phyloP scores from a whole-genome alignment of 1,139 yeast species.

The Lodderomyces metapsilosis region DNA sequence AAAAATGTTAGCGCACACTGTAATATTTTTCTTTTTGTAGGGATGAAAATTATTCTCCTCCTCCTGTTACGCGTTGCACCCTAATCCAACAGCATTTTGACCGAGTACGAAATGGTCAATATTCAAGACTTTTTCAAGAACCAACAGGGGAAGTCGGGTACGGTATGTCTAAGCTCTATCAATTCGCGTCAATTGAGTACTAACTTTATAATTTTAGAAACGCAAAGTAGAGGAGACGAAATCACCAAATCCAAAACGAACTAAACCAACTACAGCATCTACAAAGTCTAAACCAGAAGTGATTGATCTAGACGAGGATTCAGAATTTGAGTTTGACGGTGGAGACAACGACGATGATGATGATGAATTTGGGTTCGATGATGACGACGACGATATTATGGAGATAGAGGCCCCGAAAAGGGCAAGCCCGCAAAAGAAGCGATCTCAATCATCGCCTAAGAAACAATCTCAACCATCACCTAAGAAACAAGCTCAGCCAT shows the following conservation, averaged over 20 bases:
- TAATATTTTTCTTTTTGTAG: too few species aligned
- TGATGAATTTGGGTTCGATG: slow-evolving; percentile 13
- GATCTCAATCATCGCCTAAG: slow-evolving; percentile 2
- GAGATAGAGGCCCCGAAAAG: slow-evolving; percentile 6
- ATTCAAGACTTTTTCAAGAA: slow-evolving; percentile 4
- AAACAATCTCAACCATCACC: too few species aligned
- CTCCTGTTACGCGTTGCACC: slow-evolving; percentile 1
- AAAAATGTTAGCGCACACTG: too few species aligned
- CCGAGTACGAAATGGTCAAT: neutral
- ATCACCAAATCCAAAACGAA: slow-evolving; percentile 6
- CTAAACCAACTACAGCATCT: slow-evolving; percentile 7
- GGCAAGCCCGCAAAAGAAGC: slow-evolving; percentile 10
- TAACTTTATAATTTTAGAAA: slow-evolving; percentile 7
- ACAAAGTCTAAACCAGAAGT: slow-evolving; percentile 14
- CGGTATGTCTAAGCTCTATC: neutral
- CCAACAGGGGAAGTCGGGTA: neutral
- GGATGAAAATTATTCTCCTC: neutral
- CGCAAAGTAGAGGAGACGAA: slow-evolving; percentile 9
- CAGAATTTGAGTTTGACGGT: slow-evolving; percentile 13
- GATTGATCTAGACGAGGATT: slow-evolving; percentile 18
- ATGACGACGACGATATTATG: slow-evolving; percentile 10
- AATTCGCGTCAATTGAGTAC: neutral
- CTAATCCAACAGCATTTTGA: neutral
- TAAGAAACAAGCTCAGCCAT: too few species aligned
- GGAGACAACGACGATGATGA: too few species aligned